Evolutionary conservation across 768 basidiomycete genomes (phyloP).

Genomic region (Leucogyrophana mollusca): DNA sequence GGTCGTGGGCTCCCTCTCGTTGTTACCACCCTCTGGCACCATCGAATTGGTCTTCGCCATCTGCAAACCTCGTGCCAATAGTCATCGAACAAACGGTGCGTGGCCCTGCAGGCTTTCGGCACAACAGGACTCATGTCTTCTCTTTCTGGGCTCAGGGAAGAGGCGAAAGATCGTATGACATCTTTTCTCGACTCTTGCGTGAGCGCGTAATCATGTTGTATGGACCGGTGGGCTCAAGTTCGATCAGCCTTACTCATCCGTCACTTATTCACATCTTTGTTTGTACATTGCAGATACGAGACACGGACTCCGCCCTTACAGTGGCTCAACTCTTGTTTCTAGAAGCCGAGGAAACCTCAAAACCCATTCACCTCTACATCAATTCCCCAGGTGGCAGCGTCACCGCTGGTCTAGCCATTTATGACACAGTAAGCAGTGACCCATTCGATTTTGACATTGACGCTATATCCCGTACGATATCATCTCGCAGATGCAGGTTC

Average conservation of each 20-base stretch:
- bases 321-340: conserved; percentile 94
- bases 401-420: conserved; percentile 93
- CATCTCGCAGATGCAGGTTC: conserved; percentile 67
- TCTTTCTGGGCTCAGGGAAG: conserved; percentile 51
- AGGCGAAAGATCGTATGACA: conserved; percentile 91
- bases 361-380: conserved; percentile 95
- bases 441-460: conserved; percentile 6
- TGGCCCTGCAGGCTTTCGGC: conserved; percentile 6
- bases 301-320: conserved; percentile 82
- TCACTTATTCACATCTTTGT: conserved; percentile 10
- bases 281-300: conserved; percentile 64
- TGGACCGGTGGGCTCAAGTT: conserved; percentile 66
- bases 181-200: conserved; percentile 88
- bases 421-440: conserved; percentile 79
- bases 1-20: conserved; percentile 29
- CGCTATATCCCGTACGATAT: no score
- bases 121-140: conserved; percentile 10
- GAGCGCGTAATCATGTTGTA: conserved; percentile 96
- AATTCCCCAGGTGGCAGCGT: conserved; percentile 97
- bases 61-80: conserved; percentile 78
- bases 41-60: conserved; percentile 43
- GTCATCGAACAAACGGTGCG: conserved; percentile 90
- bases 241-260: conserved; percentile 7
- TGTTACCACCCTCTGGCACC: conserved; percentile 55
- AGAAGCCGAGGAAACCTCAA: conserved; percentile 92